Evolutionary conservation across 2,329 filamentous ascomycete genomes (phyloP).

Genomic region (Orbilia oligospora): DNA sequence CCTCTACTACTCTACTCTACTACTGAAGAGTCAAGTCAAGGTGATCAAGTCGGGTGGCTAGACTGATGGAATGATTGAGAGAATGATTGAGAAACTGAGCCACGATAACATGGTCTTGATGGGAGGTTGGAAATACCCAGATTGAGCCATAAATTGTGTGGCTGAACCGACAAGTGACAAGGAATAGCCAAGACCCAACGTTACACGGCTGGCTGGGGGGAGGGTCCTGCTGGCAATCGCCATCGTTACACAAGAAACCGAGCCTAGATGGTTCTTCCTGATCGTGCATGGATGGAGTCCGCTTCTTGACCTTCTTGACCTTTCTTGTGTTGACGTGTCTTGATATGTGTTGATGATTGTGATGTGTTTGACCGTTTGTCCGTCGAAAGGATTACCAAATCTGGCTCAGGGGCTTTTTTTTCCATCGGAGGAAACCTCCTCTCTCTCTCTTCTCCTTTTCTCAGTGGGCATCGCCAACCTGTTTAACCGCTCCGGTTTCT

Average conservation of each 20-base stretch:
- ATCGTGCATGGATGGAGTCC: background rate
- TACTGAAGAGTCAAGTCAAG: no score
- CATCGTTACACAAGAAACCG: constrained; percentile 19
- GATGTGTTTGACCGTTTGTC: background rate
- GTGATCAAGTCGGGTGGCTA: no score
- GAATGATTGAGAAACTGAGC: no score
- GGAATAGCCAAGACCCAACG: constrained; percentile 29
- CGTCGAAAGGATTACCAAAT: background rate
- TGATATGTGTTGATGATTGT: background rate
- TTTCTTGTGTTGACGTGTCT: background rate
- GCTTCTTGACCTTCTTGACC: background rate
- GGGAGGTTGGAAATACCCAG: no score
- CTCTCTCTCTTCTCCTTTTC: constrained; percentile 3
- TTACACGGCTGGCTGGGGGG: constrained; percentile 16
- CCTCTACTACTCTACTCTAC: no score
- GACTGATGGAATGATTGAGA: no score
- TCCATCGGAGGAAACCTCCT: background rate
- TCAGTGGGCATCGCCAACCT: constrained; percentile 44
- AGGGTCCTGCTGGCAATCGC: background rate
- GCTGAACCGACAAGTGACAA: background rate
- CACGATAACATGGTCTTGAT: no score
- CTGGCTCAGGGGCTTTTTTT: background rate
- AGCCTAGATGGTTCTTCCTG: no score
- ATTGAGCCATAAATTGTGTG: background rate
- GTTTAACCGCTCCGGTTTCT: constrained; percentile 59